Percentiles rank a stretch among this genome's conserved stretches.
phyloP scores from a whole-genome alignment of 1,139 yeast genomes.

The Blastobotrys raffinosifermentans region DNA sequence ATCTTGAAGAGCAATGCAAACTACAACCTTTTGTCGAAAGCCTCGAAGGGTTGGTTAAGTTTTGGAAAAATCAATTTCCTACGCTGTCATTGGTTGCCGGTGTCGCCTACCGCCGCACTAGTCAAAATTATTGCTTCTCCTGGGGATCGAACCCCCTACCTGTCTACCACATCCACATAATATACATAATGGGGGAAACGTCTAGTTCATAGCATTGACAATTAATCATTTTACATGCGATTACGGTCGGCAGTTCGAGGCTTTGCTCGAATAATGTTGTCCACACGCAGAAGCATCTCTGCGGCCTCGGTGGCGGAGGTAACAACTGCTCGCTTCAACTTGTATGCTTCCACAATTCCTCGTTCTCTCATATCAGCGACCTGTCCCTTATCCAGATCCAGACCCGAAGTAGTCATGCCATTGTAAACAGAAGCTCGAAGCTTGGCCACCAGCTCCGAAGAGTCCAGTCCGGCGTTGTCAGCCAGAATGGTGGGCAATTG shows the following conservation, averaged over 20 bases:
- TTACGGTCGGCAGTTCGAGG: constrained; percentile 95
- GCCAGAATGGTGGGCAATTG: constrained; percentile 94
- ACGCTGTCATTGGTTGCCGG: background rate
- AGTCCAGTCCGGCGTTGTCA: constrained; percentile 95
- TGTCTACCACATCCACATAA: too few species aligned
- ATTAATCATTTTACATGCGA: constrained; percentile 12
- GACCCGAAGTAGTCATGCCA: constrained; percentile 87
- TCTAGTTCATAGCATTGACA: too few species aligned
- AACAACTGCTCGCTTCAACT: constrained; percentile 91
- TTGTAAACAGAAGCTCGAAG: constrained; percentile 88
- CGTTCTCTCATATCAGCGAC: constrained; percentile 92
- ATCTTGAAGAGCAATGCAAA: too few species aligned
- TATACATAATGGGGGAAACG: too few species aligned
- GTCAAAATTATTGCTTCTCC: too few species aligned
- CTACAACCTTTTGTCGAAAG: too few species aligned
- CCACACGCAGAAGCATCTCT: constrained; percentile 89
- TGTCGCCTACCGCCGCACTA: too few species aligned
- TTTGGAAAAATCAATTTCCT: constrained; percentile 1
- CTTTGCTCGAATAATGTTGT: constrained; percentile 91
- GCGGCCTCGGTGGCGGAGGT: constrained; percentile 96
- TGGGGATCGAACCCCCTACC: too few species aligned
- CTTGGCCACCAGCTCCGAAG: constrained; percentile 86
- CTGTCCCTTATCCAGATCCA: constrained; percentile 75
- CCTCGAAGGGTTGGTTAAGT: background rate
- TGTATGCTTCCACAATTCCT: constrained; percentile 89